Base-by-base conservation (phyloP, 257 asterid species). In the Rauvolfia tetraphylla region DNA sequence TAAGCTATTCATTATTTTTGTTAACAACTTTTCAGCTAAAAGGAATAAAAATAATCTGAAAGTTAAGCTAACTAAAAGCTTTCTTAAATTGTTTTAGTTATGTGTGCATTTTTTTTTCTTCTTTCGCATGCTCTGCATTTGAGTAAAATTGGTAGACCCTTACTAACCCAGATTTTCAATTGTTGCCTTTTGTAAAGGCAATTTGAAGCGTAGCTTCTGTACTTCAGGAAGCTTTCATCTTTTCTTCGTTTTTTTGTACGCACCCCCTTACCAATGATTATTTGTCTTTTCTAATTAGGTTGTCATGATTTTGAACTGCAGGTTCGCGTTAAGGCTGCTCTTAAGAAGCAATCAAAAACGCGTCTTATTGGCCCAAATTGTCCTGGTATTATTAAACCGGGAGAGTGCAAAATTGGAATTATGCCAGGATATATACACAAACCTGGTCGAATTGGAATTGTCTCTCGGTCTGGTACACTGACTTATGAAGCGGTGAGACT, bases 351-450 rank as follows among this genome's bases (percentile, higher is more conserved):
- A 81, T 87, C 96, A 14, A 92, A 89, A 84, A 95, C 99, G 71
- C 90, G 93, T 68, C 91, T 95, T 53, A 92, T 95, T 75, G 98
- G 98, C 78, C 99, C 99, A 57, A 95, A 95, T 80, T 95, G 99
- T 81, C 99, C 99, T 14, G 99, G 99, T 71, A 95, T 95, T 71
- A 95, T 92, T 86, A 95, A 95, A 85, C 99, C 99, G 33, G 99
- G 99, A 79, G 98, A 95, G 83, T 95, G 99, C 87, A 95, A 95
- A 82, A 92, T 92, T 44, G 99, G 99, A 62, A 95, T 95, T 80
- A 95, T 95, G 99, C 99, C 98, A 42, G 99, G 99, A 78, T 93
- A 92, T 88, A 95, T 95, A 83, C 99, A 95, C 87, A 95, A 95
- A 83, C 98, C 98, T 18, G 98, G 99, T 29, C 96, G 97, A 65